phyloP scores from a whole-genome alignment of 2,329 filamentous ascomycete genomes.

The Neoarthrinium moseri region DNA sequence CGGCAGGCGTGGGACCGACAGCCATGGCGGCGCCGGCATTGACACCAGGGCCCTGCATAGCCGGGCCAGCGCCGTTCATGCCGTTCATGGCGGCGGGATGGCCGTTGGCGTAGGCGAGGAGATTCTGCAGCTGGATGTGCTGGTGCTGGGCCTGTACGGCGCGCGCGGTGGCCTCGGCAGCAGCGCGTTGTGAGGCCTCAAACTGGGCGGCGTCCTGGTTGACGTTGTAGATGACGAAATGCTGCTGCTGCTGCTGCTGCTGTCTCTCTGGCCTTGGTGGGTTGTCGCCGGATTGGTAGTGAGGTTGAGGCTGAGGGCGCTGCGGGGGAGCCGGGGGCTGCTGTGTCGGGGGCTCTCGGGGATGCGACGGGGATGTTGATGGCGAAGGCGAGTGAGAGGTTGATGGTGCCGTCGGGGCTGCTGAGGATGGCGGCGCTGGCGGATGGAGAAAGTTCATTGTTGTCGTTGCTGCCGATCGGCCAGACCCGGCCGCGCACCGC shows the following conservation, averaged over 20 bases:
- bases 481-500: not conserved
- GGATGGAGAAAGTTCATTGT: not conserved
- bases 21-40: constrained; percentile 40
- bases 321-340: too few relatives aligned
- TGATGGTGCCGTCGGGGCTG: too few relatives aligned
- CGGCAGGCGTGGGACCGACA: constrained; percentile 60
- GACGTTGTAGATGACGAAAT: not conserved
- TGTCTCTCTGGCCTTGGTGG: constrained; percentile 1
- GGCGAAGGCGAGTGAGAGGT: too few relatives aligned
- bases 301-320: not conserved
- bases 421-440: too few relatives aligned
- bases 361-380: not conserved
- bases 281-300: not conserved
- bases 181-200: not conserved
- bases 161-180: constrained; percentile 5
- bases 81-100: constrained; percentile 8
- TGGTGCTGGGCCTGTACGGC: constrained; percentile 9
- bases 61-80: constrained; percentile 13
- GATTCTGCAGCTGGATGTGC: constrained; percentile 10
- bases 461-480: not conserved
- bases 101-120: constrained; percentile 2
- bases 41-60: constrained; percentile 29
- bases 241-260: constrained; percentile 6
- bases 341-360: too few relatives aligned
- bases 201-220: not conserved